Percentiles rank a stretch among this genome's conserved stretches.
Conservation (phyloP, 805 yeast species). For the Kodamaea neixiangensis region DNA sequence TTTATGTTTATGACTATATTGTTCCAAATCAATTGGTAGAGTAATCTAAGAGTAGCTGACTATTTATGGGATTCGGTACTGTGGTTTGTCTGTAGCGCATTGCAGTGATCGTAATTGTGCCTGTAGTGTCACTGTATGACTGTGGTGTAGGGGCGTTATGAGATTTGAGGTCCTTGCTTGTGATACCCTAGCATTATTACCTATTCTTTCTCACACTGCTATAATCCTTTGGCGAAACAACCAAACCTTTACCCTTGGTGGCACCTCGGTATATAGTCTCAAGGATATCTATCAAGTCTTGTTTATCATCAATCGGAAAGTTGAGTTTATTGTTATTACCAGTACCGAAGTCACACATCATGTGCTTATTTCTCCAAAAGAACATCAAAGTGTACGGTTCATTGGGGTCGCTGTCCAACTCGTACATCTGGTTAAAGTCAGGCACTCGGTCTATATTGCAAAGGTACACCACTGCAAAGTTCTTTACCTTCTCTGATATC, state of each 20-base stretch:
- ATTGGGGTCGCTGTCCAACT: conserved; percentile 48
- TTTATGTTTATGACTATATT: neutral
- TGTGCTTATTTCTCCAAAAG: conserved; percentile 88
- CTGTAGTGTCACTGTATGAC: neutral
- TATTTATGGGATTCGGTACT: too few species aligned
- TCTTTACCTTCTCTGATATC: conserved; percentile 79
- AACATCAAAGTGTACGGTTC: conserved; percentile 95
- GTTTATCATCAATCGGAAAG: conserved; percentile 71
- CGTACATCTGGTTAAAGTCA: conserved; percentile 88
- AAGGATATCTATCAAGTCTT: conserved; percentile 86
- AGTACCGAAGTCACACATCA: conserved; percentile 98
- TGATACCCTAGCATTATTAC: neutral
- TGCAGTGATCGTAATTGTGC: neutral
- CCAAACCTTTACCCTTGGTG: conserved; percentile 87
- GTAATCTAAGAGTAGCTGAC: too few species aligned
- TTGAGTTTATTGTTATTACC: conserved; percentile 95
- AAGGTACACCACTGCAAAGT: conserved; percentile 84
- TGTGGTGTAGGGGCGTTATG: neutral
- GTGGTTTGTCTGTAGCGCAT: too few species aligned
- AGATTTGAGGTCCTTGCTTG: too few species aligned
- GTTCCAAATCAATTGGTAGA: neutral
- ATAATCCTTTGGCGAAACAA: conserved; percentile 77
- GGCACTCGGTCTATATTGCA: conserved; percentile 90
- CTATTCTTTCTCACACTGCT: conserved; percentile 26
- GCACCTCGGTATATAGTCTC: conserved; percentile 93